Conservation (phyloP, 306 rosid species). For the Senna siamea region DNA sequence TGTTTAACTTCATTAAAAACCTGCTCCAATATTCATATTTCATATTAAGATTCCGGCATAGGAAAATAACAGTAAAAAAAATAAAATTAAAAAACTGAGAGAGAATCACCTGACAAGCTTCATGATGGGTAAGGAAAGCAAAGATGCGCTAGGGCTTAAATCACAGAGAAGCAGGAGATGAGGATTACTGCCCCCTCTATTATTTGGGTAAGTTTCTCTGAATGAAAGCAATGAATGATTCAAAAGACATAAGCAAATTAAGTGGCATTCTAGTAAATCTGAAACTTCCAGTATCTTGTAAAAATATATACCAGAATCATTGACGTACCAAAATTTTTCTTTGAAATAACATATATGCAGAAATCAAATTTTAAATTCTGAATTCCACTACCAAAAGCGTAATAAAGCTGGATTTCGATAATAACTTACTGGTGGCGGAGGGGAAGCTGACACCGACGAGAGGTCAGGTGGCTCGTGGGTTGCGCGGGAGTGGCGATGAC, state of each 20-base stretch:
- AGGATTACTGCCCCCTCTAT: background rate
- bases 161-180: background rate
- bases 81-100: background rate
- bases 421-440: too few relatives aligned
- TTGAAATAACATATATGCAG: background rate
- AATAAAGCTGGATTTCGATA: too few relatives aligned
- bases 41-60: background rate
- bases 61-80: background rate
- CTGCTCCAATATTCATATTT: constrained; percentile 35
- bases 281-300: background rate
- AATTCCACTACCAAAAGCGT: too few relatives aligned
- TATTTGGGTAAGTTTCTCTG: background rate
- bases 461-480: background rate
- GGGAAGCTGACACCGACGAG: background rate
- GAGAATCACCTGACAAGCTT: constrained; percentile 49
- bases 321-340: background rate
- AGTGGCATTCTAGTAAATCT: too few relatives aligned
- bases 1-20: constrained; percentile 76
- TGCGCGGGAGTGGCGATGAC: background rate
- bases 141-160: constrained; percentile 10
- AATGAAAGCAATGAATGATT: background rate
- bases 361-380: background rate
- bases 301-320: background rate
- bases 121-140: constrained; percentile 31
- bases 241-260: background rate